phyloP scores from a whole-genome alignment of 306 rosid genomes.

The Potentilla sterilis region DNA sequence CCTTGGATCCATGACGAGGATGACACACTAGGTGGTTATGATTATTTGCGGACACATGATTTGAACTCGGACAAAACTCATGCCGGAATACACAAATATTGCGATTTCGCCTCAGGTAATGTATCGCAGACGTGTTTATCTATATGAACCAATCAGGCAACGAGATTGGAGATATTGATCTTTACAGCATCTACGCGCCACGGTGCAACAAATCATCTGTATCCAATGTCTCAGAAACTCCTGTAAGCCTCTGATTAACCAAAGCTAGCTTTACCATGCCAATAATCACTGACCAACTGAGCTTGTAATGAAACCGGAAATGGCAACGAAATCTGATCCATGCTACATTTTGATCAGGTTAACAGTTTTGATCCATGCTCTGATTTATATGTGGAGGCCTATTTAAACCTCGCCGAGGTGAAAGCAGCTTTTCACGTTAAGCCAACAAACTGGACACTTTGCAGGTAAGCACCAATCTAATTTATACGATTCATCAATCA shows the following conservation, averaged over 20 bases:
- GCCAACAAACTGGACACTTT: constrained; percentile 16
- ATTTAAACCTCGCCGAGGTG: constrained; percentile 21
- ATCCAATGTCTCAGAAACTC: background rate
- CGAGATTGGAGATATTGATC: constrained; percentile 33
- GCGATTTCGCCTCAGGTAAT: constrained; percentile 13
- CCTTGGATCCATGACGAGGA: constrained; percentile 50
- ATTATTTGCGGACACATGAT: constrained; percentile 49
- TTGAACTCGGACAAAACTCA: constrained; percentile 50
- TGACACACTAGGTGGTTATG: constrained; percentile 28
- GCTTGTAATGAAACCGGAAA: background rate
- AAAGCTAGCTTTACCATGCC: background rate
- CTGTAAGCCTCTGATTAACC: background rate
- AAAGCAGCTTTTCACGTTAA: constrained; percentile 53
- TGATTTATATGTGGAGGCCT: background rate
- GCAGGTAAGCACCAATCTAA: background rate
- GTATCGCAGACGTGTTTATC: background rate
- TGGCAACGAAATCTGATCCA: background rate
- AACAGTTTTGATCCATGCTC: background rate
- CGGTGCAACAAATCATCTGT: constrained; percentile 23
- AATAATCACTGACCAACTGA: background rate
- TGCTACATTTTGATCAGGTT: background rate
- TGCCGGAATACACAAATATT: constrained; percentile 31
- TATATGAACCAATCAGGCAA: background rate
- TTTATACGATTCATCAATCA: background rate
- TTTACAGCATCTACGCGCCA: constrained; percentile 49